Conservation (phyloP, 2,329 filamentous ascomycete species). For the Fusarium metavorans region DNA sequence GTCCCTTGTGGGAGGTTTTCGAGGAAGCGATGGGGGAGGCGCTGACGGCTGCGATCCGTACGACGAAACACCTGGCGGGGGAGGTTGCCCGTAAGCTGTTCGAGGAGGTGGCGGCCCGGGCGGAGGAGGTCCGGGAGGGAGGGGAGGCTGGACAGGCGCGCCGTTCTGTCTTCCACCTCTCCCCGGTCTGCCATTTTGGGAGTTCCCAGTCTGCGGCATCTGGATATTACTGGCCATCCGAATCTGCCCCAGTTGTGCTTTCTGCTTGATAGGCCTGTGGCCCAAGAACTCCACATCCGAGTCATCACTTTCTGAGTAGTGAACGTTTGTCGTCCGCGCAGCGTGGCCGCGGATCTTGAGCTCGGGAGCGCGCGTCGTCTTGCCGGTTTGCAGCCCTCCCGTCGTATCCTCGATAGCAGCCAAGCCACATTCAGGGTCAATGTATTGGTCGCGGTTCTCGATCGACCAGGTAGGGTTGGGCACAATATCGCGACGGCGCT, state of each 20-base stretch:
- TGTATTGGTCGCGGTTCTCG: slow-evolving; percentile 61
- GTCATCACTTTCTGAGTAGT: slow-evolving; percentile 61
- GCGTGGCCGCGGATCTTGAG: slow-evolving; percentile 52
- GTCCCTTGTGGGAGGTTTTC: slow-evolving; percentile 46
- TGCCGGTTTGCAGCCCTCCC: slow-evolving; percentile 38
- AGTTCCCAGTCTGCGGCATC: slow-evolving; percentile 45
- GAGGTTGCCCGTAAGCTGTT: slow-evolving; percentile 37
- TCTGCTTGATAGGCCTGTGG: slow-evolving; percentile 48
- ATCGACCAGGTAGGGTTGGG: slow-evolving; percentile 64
- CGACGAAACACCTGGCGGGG: slow-evolving; percentile 39
- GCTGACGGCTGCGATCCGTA: slow-evolving; percentile 27
- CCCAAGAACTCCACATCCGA: slow-evolving; percentile 60
- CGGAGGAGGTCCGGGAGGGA: slow-evolving; percentile 55
- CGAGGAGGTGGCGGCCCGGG: slow-evolving; percentile 41
- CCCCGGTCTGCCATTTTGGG: slow-evolving; percentile 13
- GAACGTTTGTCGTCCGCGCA: slow-evolving; percentile 53
- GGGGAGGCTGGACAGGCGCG: slow-evolving; percentile 49
- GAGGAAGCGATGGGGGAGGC: slow-evolving; percentile 44
- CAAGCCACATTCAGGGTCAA: slow-evolving; percentile 58
- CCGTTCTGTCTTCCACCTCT: slow-evolving; percentile 34
- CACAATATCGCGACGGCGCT: slow-evolving; percentile 34
- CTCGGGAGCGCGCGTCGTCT: slow-evolving; percentile 40
- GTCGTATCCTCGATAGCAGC: slow-evolving; percentile 53
- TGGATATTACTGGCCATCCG: slow-evolving; percentile 57
- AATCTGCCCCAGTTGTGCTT: slow-evolving; percentile 50